Conservation (phyloP, 225 moss, liverwort and hornwort genomes). For the Pseudoscleropodium purum region DNA sequence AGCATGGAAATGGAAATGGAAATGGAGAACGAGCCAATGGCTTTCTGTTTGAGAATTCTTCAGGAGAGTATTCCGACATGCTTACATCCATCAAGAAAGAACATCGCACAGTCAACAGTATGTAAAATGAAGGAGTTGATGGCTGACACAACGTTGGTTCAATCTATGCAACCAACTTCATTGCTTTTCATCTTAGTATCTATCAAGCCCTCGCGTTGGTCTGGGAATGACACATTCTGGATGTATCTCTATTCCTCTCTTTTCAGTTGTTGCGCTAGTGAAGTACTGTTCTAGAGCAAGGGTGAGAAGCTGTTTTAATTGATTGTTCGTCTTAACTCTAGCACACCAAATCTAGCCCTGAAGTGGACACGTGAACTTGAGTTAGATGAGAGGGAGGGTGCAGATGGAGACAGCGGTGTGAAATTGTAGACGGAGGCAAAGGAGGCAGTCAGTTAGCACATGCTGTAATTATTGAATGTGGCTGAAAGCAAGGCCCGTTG, state of each 20-base stretch:
- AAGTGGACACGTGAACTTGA: background rate
- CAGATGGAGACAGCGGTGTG: background rate
- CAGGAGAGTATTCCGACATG: slow-evolving; percentile 69
- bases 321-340: background rate
- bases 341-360: background rate
- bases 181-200: background rate
- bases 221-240: slow-evolving; percentile 3
- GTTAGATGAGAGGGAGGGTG: background rate
- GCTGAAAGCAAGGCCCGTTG: slow-evolving; percentile 22
- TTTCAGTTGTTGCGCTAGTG: background rate
- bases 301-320: background rate
- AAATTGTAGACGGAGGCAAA: slow-evolving; percentile 4
- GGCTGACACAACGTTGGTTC: background rate
- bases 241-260: background rate
- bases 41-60: slow-evolving; percentile 59
- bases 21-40: slow-evolving; percentile 41
- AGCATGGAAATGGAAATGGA: background rate
- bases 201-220: background rate
- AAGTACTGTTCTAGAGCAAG: background rate
- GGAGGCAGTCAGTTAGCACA: background rate
- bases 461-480: slow-evolving; percentile 37
- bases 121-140: slow-evolving; percentile 19
- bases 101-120: slow-evolving; percentile 27
- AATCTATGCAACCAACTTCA: background rate
- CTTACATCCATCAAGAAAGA: slow-evolving; percentile 30